phyloP scores from a whole-genome alignment of 2,329 filamentous ascomycete genomes.

The Penicillium sp. region DNA sequence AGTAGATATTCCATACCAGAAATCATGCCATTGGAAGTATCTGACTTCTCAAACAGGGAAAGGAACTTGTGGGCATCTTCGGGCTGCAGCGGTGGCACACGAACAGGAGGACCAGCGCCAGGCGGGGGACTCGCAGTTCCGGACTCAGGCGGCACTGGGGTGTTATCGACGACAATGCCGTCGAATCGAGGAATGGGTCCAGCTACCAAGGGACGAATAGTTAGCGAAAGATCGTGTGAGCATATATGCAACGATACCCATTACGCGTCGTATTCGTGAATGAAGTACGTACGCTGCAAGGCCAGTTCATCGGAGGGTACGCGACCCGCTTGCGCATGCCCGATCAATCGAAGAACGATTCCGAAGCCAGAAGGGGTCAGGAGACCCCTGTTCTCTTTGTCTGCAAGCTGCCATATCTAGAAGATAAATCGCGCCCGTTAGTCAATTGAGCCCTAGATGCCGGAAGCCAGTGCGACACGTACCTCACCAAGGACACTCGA shows the following conservation, averaged over 20 bases:
- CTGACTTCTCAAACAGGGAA: constrained; percentile 83
- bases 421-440: constrained; percentile 5
- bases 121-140: constrained; percentile 40
- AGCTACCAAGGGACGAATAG: constrained; percentile 34
- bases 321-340: constrained; percentile 84
- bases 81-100: constrained; percentile 79
- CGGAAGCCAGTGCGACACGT: constrained; percentile 31
- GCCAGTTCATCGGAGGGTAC: constrained; percentile 76
- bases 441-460: not conserved
- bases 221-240: constrained; percentile 1
- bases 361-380: constrained; percentile 90
- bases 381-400: constrained; percentile 91
- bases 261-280: not conserved
- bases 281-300: constrained; percentile 56
- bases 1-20: constrained; percentile 34
- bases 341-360: constrained; percentile 86
- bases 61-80: constrained; percentile 89
- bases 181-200: constrained; percentile 92
- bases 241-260: too few species aligned
- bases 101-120: constrained; percentile 58
- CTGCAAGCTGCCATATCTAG: constrained; percentile 98
- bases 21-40: constrained; percentile 67
- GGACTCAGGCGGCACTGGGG: constrained; percentile 47
- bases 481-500: constrained; percentile 84
- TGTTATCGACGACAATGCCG: constrained; percentile 53